A percentile compares a stretch with the other conserved stretches of the same genome.
Evolutionary conservation across 2,329 filamentous ascomycete species (phyloP).

Genomic region (Epichloe gansuensis): DNA sequence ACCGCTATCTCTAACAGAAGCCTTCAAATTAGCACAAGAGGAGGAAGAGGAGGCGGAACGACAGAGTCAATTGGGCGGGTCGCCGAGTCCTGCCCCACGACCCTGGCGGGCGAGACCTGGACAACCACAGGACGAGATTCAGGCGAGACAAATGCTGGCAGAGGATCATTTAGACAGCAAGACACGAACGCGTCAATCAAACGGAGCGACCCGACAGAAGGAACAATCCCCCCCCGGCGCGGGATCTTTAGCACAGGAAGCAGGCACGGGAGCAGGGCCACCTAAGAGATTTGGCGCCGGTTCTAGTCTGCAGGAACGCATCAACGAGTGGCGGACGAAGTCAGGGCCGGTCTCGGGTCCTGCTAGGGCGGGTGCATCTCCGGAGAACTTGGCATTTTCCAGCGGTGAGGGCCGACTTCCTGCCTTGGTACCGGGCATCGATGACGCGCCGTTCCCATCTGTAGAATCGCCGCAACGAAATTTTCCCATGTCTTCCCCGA

Average conservation of each 20-base stretch:
- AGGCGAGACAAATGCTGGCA: conserved; percentile 16
- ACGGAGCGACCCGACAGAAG: conserved; percentile 9
- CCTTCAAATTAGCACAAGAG: conserved; percentile 22
- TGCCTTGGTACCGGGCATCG: conserved; percentile 26
- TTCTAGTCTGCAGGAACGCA: conserved; percentile 4
- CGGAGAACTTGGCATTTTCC: conserved; percentile 11
- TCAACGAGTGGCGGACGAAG: conserved; percentile 5
- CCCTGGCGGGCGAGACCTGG: conserved; percentile 25
- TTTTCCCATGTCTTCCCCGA: conserved; percentile 24
- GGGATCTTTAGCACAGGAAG: neutral
- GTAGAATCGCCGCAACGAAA: conserved; percentile 14
- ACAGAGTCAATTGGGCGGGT: conserved; percentile 26
- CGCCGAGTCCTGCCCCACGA: conserved; percentile 39
- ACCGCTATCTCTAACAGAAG: conserved; percentile 29
- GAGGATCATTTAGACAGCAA: conserved; percentile 20
- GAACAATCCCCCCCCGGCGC: neutral
- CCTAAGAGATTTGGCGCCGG: neutral
- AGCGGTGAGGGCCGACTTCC: conserved; percentile 21
- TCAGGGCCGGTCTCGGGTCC: neutral
- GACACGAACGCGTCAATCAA: conserved; percentile 2
- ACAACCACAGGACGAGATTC: conserved; percentile 16
- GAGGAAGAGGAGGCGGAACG: conserved; percentile 17
- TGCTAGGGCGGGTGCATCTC: neutral
- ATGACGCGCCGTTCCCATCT: conserved; percentile 23
- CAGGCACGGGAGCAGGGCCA: neutral